Evolutionary conservation across 2,329 filamentous ascomycete species (phyloP).

Genomic region (Alternaria ventricosa): DNA sequence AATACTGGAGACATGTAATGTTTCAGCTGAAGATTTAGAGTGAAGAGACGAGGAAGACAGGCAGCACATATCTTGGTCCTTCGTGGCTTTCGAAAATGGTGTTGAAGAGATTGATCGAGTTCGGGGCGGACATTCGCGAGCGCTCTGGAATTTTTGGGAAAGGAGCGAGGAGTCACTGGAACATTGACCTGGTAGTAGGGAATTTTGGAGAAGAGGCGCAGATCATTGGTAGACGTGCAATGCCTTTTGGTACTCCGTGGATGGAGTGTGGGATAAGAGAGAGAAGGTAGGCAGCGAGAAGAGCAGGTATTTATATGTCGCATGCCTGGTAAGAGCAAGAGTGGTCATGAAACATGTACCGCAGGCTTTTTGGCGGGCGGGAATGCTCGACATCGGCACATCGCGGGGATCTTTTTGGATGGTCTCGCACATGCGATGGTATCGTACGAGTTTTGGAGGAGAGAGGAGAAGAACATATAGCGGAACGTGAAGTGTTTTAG

Average conservation of each 20-base stretch:
- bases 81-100: too few species aligned
- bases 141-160: neutral
- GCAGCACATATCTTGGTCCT: neutral
- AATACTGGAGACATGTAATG: too few species aligned
- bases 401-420: neutral
- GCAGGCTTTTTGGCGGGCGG: neutral
- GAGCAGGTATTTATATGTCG: neutral
- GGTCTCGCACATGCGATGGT: neutral
- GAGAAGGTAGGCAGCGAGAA: neutral
- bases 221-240: neutral
- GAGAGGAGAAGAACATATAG: too few species aligned
- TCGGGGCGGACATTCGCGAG: rapidly evolving
- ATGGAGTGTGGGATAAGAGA: neutral
- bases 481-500: rapidly evolving
- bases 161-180: neutral
- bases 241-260: neutral
- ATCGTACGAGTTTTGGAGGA: too few species aligned
- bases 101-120: neutral
- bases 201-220: neutral
- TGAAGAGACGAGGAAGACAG: neutral
- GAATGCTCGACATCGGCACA: neutral
- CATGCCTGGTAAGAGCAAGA: neutral
- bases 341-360: rapidly evolving
- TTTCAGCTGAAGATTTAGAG: too few species aligned
- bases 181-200: neutral